These are phyloP conservation scores for Lentinula edodes DNA, from an alignment of 768 basidiomycete genomes.

Conservation along the genomic window DNA sequence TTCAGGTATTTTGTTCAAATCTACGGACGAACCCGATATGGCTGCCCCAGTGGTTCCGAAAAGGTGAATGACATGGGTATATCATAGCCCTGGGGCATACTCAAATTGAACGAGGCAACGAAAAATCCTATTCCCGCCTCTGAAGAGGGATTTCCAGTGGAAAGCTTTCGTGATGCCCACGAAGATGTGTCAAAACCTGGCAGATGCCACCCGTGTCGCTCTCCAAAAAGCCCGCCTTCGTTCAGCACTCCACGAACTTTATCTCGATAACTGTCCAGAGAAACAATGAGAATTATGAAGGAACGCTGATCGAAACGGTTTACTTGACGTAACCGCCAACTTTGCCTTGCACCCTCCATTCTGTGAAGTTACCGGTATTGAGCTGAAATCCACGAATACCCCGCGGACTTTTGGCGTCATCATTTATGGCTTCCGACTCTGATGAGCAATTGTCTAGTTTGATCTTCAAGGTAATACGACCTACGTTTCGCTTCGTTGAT, in stretches of 20 bases:
- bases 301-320: slow-evolving; percentile 13
- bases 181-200: slow-evolving; percentile 60
- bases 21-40: slow-evolving; percentile 41
- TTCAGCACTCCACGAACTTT: slow-evolving; percentile 65
- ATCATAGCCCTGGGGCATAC: slow-evolving; percentile 57
- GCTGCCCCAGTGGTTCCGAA: slow-evolving; percentile 48
- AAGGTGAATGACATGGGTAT: slow-evolving; percentile 70
- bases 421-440: slow-evolving; percentile 27
- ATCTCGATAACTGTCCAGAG: slow-evolving; percentile 59
- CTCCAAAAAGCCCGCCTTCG: slow-evolving; percentile 69
- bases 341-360: slow-evolving; percentile 75
- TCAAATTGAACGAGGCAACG: slow-evolving; percentile 63
- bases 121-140: slow-evolving; percentile 78
- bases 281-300: neutral
- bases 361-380: slow-evolving; percentile 50
- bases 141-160: slow-evolving; percentile 50
- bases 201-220: slow-evolving; percentile 70
- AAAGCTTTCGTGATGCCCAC: slow-evolving; percentile 55
- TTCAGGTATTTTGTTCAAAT: neutral
- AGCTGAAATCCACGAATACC: slow-evolving; percentile 75
- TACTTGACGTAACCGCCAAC: slow-evolving; percentile 65
- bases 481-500: slow-evolving; percentile 54
- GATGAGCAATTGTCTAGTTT: neutral
- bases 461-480: slow-evolving; percentile 9
- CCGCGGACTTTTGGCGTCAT: slow-evolving; percentile 66